phyloP scores from a whole-genome alignment of 345 rosid species.

The Clausena lansium region DNA sequence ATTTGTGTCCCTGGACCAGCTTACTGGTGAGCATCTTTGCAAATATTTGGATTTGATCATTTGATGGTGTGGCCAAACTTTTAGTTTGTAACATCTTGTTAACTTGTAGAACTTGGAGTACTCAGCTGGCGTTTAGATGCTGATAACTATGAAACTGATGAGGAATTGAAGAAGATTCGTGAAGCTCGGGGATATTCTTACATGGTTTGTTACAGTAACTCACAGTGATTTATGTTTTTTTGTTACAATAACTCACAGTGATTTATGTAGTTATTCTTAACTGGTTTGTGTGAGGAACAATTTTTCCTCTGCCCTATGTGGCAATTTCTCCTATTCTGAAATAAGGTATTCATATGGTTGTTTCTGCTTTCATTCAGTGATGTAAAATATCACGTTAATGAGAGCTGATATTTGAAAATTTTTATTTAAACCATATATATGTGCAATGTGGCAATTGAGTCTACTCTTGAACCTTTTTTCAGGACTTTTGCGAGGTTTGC shows the following conservation, averaged over 20 bases:
- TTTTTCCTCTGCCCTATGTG: not conserved
- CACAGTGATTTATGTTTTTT: not conserved
- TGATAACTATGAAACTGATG: constrained; percentile 83
- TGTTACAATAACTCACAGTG: constrained; percentile 7
- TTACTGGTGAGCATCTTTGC: constrained; percentile 44
- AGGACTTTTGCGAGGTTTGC: constrained; percentile 90
- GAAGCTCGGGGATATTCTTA: constrained; percentile 88
- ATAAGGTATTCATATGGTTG: not conserved
- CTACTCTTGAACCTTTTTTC: not conserved
- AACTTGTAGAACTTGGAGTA: constrained; percentile 72
- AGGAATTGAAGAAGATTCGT: constrained; percentile 81
- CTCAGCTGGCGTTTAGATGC: constrained; percentile 93
- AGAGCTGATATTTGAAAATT: not conserved
- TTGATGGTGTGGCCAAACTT: not conserved
- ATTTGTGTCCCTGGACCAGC: constrained; percentile 70
- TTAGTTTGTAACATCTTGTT: not conserved
- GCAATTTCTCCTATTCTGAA: not conserved
- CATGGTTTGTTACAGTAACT: constrained; percentile 46
- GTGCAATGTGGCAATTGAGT: not conserved
- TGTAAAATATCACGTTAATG: not conserved
- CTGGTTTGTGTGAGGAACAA: not conserved
- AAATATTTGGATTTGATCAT: not conserved
- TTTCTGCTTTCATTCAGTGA: not conserved
- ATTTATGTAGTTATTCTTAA: not conserved
- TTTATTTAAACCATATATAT: not conserved